A percentile compares a stretch with the other conserved stretches of the same genome.
Evolutionary conservation across 2,329 filamentous ascomycete genomes (phyloP).

Genomic region (Fusarium sp.): DNA sequence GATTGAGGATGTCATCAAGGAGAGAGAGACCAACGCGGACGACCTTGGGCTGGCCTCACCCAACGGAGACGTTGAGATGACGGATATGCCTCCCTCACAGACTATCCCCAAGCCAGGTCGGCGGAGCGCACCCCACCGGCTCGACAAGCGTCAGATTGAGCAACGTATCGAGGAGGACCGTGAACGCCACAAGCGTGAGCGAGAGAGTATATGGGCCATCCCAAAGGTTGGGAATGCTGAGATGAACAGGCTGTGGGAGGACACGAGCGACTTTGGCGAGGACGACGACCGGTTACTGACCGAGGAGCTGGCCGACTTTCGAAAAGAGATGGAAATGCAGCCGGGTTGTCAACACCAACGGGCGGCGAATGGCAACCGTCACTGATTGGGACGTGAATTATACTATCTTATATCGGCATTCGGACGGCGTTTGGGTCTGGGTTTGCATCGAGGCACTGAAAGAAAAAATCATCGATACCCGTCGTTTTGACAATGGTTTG

Average conservation of each 20-base stretch:
- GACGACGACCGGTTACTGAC: slow-evolving; percentile 80
- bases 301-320: slow-evolving; percentile 71
- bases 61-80: slow-evolving; percentile 52
- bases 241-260: slow-evolving; percentile 83
- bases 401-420: slow-evolving; percentile 11
- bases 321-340: slow-evolving; percentile 52
- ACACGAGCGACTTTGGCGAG: slow-evolving; percentile 83
- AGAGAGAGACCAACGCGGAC: slow-evolving; percentile 71
- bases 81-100: slow-evolving; percentile 54
- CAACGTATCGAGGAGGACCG: slow-evolving; percentile 97
- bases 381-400: slow-evolving; percentile 26
- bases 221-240: slow-evolving; percentile 69
- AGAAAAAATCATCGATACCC: slow-evolving; percentile 46
- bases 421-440: slow-evolving; percentile 44
- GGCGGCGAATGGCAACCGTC: slow-evolving; percentile 45
- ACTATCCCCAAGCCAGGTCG: slow-evolving; percentile 50
- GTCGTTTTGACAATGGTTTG: slow-evolving; percentile 24
- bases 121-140: slow-evolving; percentile 48
- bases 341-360: slow-evolving; percentile 51
- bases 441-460: slow-evolving; percentile 20
- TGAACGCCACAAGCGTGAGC: slow-evolving; percentile 88
- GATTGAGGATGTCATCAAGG: slow-evolving; percentile 83
- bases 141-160: slow-evolving; percentile 90
- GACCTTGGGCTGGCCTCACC: slow-evolving; percentile 64
- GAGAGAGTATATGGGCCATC: slow-evolving; percentile 94